Evolutionary conservation across 768 basidiomycete genomes (phyloP), one percentile per base, ranked within the genome.

Genomic region (Trametes gibbosa): DNA sequence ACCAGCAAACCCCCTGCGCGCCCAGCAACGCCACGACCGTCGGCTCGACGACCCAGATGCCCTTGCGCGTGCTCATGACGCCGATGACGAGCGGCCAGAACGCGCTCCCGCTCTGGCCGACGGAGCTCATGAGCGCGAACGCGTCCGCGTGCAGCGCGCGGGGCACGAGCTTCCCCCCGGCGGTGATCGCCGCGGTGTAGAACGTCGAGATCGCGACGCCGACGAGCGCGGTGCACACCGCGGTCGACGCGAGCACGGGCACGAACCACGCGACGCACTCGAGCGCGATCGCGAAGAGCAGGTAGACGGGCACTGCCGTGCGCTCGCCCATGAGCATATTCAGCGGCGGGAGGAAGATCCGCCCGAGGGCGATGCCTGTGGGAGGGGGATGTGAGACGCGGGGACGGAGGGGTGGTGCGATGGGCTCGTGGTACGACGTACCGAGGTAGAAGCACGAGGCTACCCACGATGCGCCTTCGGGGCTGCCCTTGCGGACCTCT

Each of bases 171-270:
- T 59, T 60, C 39, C 66, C 65, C 19, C 61, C 66, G 5, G 58
- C 61, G 13, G 64, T 61, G 47, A 69, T 68, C 27, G 65, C 69
- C n/a, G 68, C 65, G 9, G 68, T 52, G 62, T 70, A 70, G 58
- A 69, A 70, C 8, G 68, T 70, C 35, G 68, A 69, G 66, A 70
- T 70, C 21, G 64, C 68, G 43, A 70, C 59, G n/a, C 69, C 69
- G 57, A 70, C 66, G 59, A 70, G 56, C n/a, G 68, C 68, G 10
- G 69, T 70, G 40, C 65, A 69, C 39, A 68, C 54, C 0, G 69
- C 69, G 10, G 69, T 70, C 13, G 69, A 66, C 5, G 65, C 63
- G 53, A 67, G 53, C 43, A 65, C 21, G 32, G 68, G 66, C 19
- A 69, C 47, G 49, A 64, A 62, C 69, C 69, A 69, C 5, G 66